A percentile compares a stretch with the other conserved stretches of the same genome.
phyloP scores from a whole-genome alignment of 2,329 filamentous ascomycete genomes.

The Neofusicoccum umdonicola region DNA sequence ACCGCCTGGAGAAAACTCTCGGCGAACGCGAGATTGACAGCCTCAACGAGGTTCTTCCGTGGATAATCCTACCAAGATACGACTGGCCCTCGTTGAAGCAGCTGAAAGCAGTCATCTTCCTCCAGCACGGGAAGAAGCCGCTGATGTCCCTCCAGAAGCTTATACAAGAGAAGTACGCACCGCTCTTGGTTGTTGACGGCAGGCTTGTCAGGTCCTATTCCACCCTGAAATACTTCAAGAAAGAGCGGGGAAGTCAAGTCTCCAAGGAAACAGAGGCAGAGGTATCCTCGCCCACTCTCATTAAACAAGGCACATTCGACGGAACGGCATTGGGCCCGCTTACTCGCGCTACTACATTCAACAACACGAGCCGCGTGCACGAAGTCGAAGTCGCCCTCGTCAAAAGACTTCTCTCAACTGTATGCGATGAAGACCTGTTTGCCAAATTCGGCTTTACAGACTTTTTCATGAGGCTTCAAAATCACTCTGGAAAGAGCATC shows the following conservation, averaged over 20 bases:
- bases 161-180: neutral
- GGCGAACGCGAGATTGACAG: neutral
- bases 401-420: neutral
- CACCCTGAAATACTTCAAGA: slow-evolving; percentile 9
- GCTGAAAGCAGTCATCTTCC: neutral
- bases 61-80: neutral
- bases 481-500: neutral
- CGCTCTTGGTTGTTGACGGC: neutral
- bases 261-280: neutral
- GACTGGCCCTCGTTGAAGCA: neutral
- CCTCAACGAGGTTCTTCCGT: neutral
- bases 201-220: neutral
- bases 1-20: neutral
- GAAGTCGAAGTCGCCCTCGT: neutral
- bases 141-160: neutral
- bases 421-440: neutral
- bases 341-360: neutral
- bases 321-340: neutral
- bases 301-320: neutral
- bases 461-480: neutral
- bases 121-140: neutral
- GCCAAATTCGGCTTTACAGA: neutral
- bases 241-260: neutral
- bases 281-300: neutral
- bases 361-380: neutral